phyloP scores from a whole-genome alignment of 352 stramenopile species.

The Phytopythium kandeliae region DNA sequence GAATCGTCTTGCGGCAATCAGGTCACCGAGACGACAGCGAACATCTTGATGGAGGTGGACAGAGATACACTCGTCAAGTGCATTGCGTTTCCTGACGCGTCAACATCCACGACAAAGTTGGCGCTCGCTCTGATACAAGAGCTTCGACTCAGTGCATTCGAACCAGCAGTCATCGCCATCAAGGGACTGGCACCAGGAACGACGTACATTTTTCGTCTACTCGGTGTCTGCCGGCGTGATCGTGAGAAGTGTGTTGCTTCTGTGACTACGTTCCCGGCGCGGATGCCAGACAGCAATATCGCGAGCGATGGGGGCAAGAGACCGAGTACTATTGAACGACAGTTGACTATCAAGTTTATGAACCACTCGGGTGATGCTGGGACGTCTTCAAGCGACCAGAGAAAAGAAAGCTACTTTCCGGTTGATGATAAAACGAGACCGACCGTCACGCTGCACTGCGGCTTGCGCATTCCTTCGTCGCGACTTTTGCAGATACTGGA shows the following conservation, averaged over 20 bases:
- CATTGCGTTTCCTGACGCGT: slow-evolving; percentile 27
- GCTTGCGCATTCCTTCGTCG: neutral
- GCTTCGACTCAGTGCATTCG: slow-evolving; percentile 8
- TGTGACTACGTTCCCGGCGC: neutral
- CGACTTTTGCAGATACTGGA: neutral
- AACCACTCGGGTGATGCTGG: neutral
- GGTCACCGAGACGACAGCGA: slow-evolving; percentile 12
- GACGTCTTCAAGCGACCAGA: neutral
- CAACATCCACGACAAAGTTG: neutral
- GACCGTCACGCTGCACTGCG: neutral
- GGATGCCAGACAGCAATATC: neutral
- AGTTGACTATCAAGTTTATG: neutral
- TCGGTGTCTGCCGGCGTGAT: slow-evolving; percentile 28
- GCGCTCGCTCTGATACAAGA: slow-evolving; percentile 3
- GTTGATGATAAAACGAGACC: neutral
- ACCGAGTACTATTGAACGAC: neutral
- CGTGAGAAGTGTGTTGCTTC: slow-evolving; percentile 10
- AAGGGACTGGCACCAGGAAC: slow-evolving; percentile 15
- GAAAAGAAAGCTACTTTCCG: neutral
- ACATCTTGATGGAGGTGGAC: slow-evolving; percentile 39
- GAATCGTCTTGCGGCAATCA: slow-evolving; percentile 2
- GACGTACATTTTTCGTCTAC: slow-evolving; percentile 34
- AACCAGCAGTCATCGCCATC: slow-evolving; percentile 16
- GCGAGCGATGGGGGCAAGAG: neutral
- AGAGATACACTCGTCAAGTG: slow-evolving; percentile 13